Evolutionary conservation across 345 rosid genomes (phyloP), one percentile per base, ranked within the genome.

Genomic region (Moricandia arvensis): DNA sequence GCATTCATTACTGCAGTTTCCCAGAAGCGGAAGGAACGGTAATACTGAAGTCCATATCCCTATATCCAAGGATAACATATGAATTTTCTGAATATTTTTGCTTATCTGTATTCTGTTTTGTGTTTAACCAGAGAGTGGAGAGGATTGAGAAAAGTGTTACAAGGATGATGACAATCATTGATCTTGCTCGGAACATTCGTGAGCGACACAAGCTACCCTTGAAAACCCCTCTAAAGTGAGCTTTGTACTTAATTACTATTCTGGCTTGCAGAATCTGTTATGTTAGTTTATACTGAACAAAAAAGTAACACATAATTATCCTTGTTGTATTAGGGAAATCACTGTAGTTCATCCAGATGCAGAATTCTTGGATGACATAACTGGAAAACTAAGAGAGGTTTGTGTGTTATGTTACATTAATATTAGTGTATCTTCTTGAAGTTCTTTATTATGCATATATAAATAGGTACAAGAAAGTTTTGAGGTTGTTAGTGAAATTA

Each of bases 91-190:
- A 29, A 37, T n/a, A 15, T 4, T 65, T 43, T 53, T 41, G 27
- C 71, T 72, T 15, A 27, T 47, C 15, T 68, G 2, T 51, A 26
- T 65, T 53, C 60, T 17, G 29, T 21, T 9, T 12, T 1, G 59
- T 85, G 47, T 53, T 16, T 33, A 77, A 68, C 65, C 79, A 96
- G 99, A 84, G 87, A 76, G 95, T 80, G 76, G 89, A 88, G 75
- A 86, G 90, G 54, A 93, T 96, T 86, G 99, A 96, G 82, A 84
- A 76, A 80, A 96, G 99, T 84, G 96, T 96, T 35, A 68, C 87
- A 47, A 93, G 97, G 83, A 96, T 96, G 99, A 93, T 85, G 87
- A 96, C 89, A 21, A 86, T 96, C 73, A 93, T 96, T 72, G 99
- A 96, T 81, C 91, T 88, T 80, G 98, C 95, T 4, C 91, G 99